Evolutionary conservation across 345 rosid species (phyloP), one percentile per base, ranked within the genome.

Genomic region (Angophora floribunda): DNA sequence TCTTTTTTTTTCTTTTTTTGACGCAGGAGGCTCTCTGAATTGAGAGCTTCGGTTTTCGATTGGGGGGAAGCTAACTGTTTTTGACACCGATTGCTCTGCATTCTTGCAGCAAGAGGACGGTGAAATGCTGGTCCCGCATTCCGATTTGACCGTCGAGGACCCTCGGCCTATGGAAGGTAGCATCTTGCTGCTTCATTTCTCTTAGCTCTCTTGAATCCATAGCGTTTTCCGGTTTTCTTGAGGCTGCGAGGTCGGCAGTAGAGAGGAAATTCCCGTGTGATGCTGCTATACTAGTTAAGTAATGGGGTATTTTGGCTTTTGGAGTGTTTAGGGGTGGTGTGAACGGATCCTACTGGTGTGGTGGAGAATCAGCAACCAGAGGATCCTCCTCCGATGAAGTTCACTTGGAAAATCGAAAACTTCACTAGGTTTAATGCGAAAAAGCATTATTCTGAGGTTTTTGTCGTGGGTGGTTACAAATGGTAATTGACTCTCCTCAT

Each of bases 111-210:
- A 95, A 89, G 97, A 95, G 84, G 98, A 96, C 91, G 99, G 96
- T 89, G 99, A 98, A 95, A 94, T 97, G 97, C 96, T 96, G 44
- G 99, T 96, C 87, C 99, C 99, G 32, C 96, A 94, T 90, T 91
- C 97, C 80, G 99, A 96, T 92, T 75, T 86, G 63, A 86, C 95
- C 89, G 96, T 95, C 57, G 97, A 95, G 70, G 97, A 96, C 88
- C 98, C 98, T 63, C 99, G 95, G 95, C 99, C 98, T 4, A 95
- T 97, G 95, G 99, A 96, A 96, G 99, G 99, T 94, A 17, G 70
- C 32, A 32, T 88, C 13, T 45, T 50, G 11, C 36, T 65, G 12
- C 75, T 51, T 70, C 75, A 6, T 87, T 52, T 53, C 28, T 47
- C 51, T 51, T 19, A 4, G 22, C 55, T 59, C 3, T 59, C 30